Evolutionary conservation across 495 filamentous ascomycete genomes (phyloP).

Genomic region (Tuber indicum): DNA sequence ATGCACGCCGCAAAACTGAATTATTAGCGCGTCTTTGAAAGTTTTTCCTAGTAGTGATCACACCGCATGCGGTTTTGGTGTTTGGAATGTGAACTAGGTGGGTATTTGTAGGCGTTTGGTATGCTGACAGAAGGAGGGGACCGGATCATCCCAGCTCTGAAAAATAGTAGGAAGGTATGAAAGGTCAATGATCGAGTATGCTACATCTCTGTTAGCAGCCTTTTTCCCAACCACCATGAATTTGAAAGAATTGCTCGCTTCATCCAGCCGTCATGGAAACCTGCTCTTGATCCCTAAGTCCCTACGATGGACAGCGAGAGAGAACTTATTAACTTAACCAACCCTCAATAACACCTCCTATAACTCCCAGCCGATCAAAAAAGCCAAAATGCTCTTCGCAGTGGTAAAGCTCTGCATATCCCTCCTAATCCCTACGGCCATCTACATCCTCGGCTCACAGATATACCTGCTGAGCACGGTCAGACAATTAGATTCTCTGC

Average conservation of each 20-base stretch:
- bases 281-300: not conserved
- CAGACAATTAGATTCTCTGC: constrained; percentile 17
- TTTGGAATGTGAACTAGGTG: not conserved
- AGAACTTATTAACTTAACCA: not conserved
- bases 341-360: not conserved
- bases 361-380: constrained; percentile 5
- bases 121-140: not conserved
- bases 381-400: constrained; percentile 12
- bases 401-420: constrained; percentile 23
- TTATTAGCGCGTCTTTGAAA: not conserved
- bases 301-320: constrained; percentile 1
- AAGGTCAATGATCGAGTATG: constrained; percentile 15
- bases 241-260: not conserved
- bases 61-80: not conserved
- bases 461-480: constrained; percentile 26
- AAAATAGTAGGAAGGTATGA: not conserved
- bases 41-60: not conserved
- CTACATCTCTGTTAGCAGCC: not conserved
- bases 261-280: not conserved
- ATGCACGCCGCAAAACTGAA: not conserved
- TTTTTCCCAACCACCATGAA: not conserved
- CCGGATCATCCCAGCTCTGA: not conserved
- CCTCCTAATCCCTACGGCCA: constrained; percentile 24
- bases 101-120: not conserved
- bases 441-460: constrained; percentile 26